Conservation (phyloP, 164 flowering plant genomes). For the Vitis labrusca region DNA sequence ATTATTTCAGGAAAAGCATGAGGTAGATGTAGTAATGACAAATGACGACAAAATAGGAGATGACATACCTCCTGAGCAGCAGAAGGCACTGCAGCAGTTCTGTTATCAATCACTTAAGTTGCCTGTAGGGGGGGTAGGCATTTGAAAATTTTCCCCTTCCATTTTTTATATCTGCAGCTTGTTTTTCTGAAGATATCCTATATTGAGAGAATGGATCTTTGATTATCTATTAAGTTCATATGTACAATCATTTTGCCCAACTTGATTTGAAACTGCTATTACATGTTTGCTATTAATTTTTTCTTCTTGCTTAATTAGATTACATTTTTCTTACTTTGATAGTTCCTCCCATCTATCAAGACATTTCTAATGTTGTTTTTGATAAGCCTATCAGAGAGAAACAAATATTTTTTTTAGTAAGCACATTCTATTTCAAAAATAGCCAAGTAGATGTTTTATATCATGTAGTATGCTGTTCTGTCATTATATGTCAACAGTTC, state of each 20-base stretch:
- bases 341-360: not conserved
- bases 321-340: not conserved
- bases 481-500: too few relatives aligned
- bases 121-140: conserved; percentile 59
- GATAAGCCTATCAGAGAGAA: too few relatives aligned
- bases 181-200: too few relatives aligned
- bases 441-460: too few relatives aligned
- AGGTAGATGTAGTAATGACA: conserved; percentile 51
- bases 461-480: too few relatives aligned
- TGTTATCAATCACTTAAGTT: conserved; percentile 65
- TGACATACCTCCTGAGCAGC: conserved; percentile 77
- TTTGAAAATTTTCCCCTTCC: not conserved
- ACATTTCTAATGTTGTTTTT: not conserved
- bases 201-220: too few relatives aligned
- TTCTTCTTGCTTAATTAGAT: not conserved
- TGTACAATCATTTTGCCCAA: too few relatives aligned
- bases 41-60: conserved; percentile 97
- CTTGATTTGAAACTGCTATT: not conserved
- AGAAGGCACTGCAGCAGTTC: conserved; percentile 50
- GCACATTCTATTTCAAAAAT: too few relatives aligned
- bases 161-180: not conserved
- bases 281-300: not conserved
- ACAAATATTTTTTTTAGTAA: too few relatives aligned
- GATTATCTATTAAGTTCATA: too few relatives aligned
- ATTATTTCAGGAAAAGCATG: conserved; percentile 56